Conservation (phyloP, 345 rosid species). For the Salix brachista region DNA sequence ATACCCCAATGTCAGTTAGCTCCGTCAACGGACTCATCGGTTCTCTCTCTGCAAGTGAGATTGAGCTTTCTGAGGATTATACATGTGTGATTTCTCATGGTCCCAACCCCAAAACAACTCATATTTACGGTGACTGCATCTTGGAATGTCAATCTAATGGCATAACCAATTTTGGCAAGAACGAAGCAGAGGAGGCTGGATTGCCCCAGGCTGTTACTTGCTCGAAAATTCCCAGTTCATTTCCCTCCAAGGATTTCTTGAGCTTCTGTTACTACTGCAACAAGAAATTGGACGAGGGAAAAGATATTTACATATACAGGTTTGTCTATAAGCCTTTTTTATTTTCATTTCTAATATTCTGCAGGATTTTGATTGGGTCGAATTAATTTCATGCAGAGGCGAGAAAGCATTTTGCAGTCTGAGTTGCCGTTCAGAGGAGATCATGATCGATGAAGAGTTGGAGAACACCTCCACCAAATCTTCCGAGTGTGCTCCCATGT, state of each 20-base stretch:
- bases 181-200: conserved; percentile 17
- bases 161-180: conserved; percentile 16
- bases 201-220: conserved; percentile 9
- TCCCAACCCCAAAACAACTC: conserved; percentile 78
- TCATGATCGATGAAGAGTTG: conserved; percentile 50
- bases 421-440: conserved; percentile 62
- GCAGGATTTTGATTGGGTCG: background rate
- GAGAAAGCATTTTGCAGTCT: conserved; percentile 80
- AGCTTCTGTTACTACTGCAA: conserved; percentile 67
- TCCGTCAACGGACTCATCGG: conserved; percentile 24
- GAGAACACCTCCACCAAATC: conserved; percentile 27
- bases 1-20: conserved; percentile 16
- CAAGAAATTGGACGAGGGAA: conserved; percentile 49
- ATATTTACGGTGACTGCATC: conserved; percentile 70
- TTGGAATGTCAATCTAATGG: conserved; percentile 50
- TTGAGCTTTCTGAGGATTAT: conserved; percentile 91
- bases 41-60: conserved; percentile 52
- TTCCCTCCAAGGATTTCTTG: conserved; percentile 47
- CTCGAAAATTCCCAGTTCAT: conserved; percentile 11
- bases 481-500: conserved; percentile 20
- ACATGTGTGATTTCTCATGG: conserved; percentile 79
- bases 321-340: conserved; percentile 10
- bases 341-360: background rate
- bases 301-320: conserved; percentile 87
- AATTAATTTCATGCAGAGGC: conserved; percentile 47